Percentiles rank a stretch among this genome's conserved stretches.
Evolutionary conservation across 441 rosid genomes (phyloP).

Genomic region (Eutrema salsugineum): DNA sequence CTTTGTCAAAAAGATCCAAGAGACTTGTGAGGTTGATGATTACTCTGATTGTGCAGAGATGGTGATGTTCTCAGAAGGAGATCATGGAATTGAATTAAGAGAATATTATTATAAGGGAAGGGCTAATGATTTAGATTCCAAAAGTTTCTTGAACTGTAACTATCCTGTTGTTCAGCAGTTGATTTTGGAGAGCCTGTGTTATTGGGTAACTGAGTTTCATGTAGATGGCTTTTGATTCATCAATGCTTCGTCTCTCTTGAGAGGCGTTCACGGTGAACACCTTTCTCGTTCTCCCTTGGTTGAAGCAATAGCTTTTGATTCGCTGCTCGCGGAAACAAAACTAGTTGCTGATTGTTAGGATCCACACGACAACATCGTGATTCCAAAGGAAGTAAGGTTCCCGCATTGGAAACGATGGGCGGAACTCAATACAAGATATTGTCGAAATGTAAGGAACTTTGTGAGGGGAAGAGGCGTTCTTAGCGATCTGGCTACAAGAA

Average conservation of each 20-base stretch:
- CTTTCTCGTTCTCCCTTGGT: slow-evolving; percentile 81
- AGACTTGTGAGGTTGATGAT: slow-evolving; percentile 17
- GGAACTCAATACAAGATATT: slow-evolving; percentile 64
- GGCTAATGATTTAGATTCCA: slow-evolving; percentile 34
- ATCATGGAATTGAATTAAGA: slow-evolving; percentile 4
- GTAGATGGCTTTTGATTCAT: slow-evolving; percentile 87
- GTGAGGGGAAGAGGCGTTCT: slow-evolving; percentile 67
- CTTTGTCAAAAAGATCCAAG: neutral
- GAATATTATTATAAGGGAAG: slow-evolving; percentile 44
- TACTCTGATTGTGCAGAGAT: slow-evolving; percentile 3
- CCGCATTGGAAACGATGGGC: slow-evolving; percentile 98
- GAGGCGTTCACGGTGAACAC: slow-evolving; percentile 61
- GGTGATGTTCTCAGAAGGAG: slow-evolving; percentile 9
- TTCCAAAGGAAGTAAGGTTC: slow-evolving; percentile 46
- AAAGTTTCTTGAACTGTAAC: slow-evolving; percentile 67
- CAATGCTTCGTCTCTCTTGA: slow-evolving; percentile 65
- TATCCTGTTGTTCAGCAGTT: slow-evolving; percentile 66
- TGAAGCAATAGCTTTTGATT: slow-evolving; percentile 92
- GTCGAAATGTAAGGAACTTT: slow-evolving; percentile 66
- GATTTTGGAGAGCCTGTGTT: slow-evolving; percentile 70
- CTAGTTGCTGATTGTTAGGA: slow-evolving; percentile 81
- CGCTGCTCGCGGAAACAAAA: slow-evolving; percentile 69
- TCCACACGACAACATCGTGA: slow-evolving; percentile 35
- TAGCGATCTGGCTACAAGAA: slow-evolving; percentile 84
- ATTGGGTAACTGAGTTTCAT: slow-evolving; percentile 85